Evolutionary conservation across 2,329 filamentous ascomycete genomes (phyloP).

Genomic region (Cladosporium sp.): DNA sequence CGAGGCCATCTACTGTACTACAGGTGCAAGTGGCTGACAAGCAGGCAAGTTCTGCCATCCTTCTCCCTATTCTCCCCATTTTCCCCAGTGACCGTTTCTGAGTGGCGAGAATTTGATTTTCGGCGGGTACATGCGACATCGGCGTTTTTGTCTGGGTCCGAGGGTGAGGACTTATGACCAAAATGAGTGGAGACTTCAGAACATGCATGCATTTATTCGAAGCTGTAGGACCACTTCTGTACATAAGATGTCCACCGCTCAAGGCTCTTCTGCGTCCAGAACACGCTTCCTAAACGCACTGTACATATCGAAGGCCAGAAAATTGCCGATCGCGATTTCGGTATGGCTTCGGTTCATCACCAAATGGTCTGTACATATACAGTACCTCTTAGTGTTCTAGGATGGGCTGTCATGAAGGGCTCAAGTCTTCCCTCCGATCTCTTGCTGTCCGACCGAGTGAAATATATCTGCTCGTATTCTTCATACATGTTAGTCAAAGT

Average conservation of each 20-base stretch:
- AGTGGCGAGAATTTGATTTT: constrained; percentile 3
- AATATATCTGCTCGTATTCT: background rate
- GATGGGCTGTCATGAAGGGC: background rate
- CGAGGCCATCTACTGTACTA: constrained; percentile 19
- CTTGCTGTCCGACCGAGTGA: background rate
- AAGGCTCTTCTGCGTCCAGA: background rate
- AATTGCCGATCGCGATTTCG: background rate
- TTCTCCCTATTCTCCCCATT: background rate
- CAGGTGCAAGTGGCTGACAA: background rate
- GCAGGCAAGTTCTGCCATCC: constrained; percentile 3
- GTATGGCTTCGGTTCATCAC: background rate
- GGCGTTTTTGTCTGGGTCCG: background rate
- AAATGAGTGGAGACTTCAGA: background rate
- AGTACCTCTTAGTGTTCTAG: background rate
- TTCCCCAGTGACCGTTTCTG: background rate
- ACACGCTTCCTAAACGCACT: background rate
- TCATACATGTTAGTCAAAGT: background rate
- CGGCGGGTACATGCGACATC: background rate
- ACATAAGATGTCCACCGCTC: background rate
- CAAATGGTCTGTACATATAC: background rate
- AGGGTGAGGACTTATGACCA: background rate
- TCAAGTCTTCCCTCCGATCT: background rate
- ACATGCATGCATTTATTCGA: background rate
- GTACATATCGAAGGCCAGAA: background rate
- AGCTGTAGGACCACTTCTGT: background rate